Evolutionary conservation across 805 yeast species (phyloP).

Genomic region (Tetrapisispora fleetii): DNA sequence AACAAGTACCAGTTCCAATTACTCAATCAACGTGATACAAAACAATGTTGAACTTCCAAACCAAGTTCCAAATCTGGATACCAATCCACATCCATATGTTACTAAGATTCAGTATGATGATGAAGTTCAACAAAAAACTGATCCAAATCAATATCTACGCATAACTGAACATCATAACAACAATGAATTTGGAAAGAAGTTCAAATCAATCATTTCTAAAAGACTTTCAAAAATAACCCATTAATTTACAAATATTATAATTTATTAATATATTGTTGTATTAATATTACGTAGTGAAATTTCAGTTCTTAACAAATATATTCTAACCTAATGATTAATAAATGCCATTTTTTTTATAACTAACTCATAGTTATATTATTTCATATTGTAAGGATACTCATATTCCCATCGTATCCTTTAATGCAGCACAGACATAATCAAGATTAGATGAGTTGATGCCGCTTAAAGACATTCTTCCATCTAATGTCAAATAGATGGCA

Average conservation of each 20-base stretch:
- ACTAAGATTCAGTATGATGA: neutral
- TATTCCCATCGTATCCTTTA: slow-evolving; percentile 2
- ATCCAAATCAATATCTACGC: too few species aligned
- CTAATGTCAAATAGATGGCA: slow-evolving; percentile 76
- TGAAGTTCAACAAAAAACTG: too few species aligned
- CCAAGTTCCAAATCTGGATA: too few species aligned
- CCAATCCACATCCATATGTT: neutral
- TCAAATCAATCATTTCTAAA: neutral
- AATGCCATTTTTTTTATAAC: neutral
- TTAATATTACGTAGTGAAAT: neutral
- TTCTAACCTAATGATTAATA: neutral
- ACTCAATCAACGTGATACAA: neutral
- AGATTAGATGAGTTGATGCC: slow-evolving; percentile 79
- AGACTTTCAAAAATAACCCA: neutral
- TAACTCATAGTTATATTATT: too few species aligned
- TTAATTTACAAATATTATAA: neutral
- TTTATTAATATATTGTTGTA: neutral
- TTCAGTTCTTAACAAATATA: neutral
- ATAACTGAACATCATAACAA: neutral
- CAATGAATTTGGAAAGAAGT: neutral
- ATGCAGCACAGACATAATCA: slow-evolving; percentile 36
- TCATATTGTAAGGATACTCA: neutral
- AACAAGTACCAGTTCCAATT: neutral
- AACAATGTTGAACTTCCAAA: neutral
- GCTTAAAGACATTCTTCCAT: slow-evolving; percentile 86